Base-by-base conservation (phyloP, 495 filamentous ascomycete species). In the Daldinia concentrica region DNA sequence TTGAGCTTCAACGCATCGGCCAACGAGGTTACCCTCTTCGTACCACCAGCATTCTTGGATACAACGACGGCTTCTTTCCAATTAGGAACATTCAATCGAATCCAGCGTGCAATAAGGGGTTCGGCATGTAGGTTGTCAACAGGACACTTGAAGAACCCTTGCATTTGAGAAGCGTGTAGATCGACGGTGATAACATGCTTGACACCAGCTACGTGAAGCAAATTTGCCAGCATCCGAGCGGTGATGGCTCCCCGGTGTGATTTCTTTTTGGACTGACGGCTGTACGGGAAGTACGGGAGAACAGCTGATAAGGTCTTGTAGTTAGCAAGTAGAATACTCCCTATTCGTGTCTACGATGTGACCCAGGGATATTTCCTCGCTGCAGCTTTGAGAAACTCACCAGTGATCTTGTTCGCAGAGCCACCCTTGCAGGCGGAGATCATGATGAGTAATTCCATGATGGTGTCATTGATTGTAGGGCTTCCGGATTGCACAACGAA, bases 381-480 rank as follows among this genome's bases (percentile, higher is more conserved):
- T 41, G 37, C 41, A 26, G 48, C 41, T 50, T 36, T 48, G 45
- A 22, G 50, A 51, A 61, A 79, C 89, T 72, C 85, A 97, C 95
- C 95, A 76, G 95, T 99, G 81, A 99, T 94, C 72, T 95, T 97
- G 84, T 94, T 97, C 58, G 96, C 92, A 43, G 96, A 98, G 63
- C 94, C 95, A 77, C 95, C 93, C 79, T 97, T 99, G 86, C 95
- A 98, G 58, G 95, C 95, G 65, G 93, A 95, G 74, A 98, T 97
- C 91, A 99, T 94, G 80, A 99, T 98, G 75, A 98, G 88, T 64
- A 99, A 86, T 85, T 99, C 95, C 92, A 99, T 97, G 76, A 99
- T 92, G 70, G 92, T 95, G 82, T 99, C 96, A 82, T 99, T 99
- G 86, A 97, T 96, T 87, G 92, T 94, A 74, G 87, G 85, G 80